Evolutionary conservation across 2,329 filamentous ascomycete species (phyloP).

Genomic region (Pyricularia pennisetigena): DNA sequence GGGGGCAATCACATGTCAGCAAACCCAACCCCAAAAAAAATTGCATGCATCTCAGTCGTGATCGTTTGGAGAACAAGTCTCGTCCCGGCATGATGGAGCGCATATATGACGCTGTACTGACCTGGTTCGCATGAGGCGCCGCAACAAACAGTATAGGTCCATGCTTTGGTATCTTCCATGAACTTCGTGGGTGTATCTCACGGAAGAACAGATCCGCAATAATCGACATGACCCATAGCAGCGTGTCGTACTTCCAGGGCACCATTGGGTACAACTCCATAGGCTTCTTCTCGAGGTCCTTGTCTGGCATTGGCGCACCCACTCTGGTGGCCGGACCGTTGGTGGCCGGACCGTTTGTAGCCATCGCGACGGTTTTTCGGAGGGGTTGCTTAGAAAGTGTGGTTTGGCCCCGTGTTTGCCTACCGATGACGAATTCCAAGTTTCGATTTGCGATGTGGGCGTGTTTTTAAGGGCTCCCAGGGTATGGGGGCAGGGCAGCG

Average conservation of each 20-base stretch:
- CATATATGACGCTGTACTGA: slow-evolving; percentile 27
- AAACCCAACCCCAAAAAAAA: neutral
- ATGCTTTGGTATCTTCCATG: slow-evolving; percentile 84
- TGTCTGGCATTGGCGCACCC: slow-evolving; percentile 32
- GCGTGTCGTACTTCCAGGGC: slow-evolving; percentile 66
- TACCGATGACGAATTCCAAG: neutral
- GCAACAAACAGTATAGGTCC: slow-evolving; percentile 93
- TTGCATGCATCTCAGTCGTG: neutral
- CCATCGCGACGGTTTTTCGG: slow-evolving; percentile 1
- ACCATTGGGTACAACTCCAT: slow-evolving; percentile 57
- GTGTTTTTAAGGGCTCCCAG: neutral
- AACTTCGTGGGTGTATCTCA: slow-evolving; percentile 88
- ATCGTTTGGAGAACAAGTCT: neutral
- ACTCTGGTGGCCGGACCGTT: slow-evolving; percentile 45
- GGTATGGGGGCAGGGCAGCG: neutral
- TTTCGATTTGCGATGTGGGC: neutral
- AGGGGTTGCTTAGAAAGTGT: neutral
- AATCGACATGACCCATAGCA: slow-evolving; percentile 69
- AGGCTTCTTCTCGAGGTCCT: slow-evolving; percentile 35
- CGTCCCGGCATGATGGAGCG: neutral
- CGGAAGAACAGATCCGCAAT: slow-evolving; percentile 96
- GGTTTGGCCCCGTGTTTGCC: neutral
- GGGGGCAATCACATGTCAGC: slow-evolving; percentile 11
- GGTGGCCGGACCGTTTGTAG: slow-evolving; percentile 46
- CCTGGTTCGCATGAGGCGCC: slow-evolving; percentile 93